Conservation (phyloP, 371 early-diverging fungal genomes). For the Mycotypha africana region DNA sequence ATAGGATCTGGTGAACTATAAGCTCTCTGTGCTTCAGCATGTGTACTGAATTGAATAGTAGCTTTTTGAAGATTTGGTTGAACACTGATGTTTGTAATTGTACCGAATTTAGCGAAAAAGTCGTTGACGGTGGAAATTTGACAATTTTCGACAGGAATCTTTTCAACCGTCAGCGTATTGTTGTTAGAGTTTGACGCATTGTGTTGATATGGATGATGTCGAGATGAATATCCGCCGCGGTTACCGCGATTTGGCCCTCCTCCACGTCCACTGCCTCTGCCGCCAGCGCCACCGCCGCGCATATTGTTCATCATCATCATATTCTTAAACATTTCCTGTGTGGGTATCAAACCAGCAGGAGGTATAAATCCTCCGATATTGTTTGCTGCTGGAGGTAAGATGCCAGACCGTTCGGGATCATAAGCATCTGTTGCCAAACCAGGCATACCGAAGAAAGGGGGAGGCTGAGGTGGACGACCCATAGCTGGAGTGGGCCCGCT, state of each 20-base stretch:
- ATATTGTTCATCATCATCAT: slow-evolving; percentile 8
- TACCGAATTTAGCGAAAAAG: slow-evolving; percentile 73
- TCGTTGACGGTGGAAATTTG: slow-evolving; percentile 62
- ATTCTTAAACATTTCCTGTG: not conserved
- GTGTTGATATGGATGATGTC: slow-evolving; percentile 4
- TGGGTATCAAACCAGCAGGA: slow-evolving; percentile 8
- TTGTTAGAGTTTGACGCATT: slow-evolving; percentile 23
- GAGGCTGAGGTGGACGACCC: slow-evolving; percentile 7
- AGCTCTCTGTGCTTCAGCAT: slow-evolving; percentile 68
- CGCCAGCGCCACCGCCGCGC: slow-evolving; percentile 4
- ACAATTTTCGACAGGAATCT: slow-evolving; percentile 67
- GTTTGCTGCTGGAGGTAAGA: slow-evolving; percentile 12
- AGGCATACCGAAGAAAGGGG: slow-evolving; percentile 19
- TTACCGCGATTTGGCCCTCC: slow-evolving; percentile 37
- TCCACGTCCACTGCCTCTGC: slow-evolving; percentile 18
- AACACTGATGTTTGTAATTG: slow-evolving; percentile 64
- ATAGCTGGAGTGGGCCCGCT: slow-evolving; percentile 16
- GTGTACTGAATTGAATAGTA: slow-evolving; percentile 56
- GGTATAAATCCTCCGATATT: slow-evolving; percentile 1
- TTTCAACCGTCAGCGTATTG: slow-evolving; percentile 65
- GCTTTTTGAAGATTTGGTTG: slow-evolving; percentile 50
- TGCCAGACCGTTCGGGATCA: slow-evolving; percentile 45
- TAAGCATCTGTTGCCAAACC: slow-evolving; percentile 27
- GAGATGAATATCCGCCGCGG: slow-evolving; percentile 21
- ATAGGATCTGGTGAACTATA: slow-evolving; percentile 76